Evolutionary conservation across 148 eudicot genomes (phyloP).

Genomic region (Nepenthes mirabilis): DNA sequence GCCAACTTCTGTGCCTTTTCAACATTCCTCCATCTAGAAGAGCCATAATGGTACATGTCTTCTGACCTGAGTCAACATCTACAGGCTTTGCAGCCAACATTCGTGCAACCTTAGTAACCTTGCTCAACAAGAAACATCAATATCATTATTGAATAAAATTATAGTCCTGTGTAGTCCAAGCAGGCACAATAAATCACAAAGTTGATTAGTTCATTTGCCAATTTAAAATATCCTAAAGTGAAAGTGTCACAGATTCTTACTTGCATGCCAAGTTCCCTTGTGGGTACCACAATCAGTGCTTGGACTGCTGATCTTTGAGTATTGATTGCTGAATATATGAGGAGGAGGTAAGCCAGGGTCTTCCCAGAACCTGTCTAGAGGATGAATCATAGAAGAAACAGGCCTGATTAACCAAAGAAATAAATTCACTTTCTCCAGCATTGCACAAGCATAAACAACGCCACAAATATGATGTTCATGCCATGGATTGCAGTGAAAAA

Average conservation of each 20-base stretch:
- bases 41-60: constrained; percentile 77
- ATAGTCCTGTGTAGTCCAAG: not conserved
- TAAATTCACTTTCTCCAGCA: no score
- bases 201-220: not conserved
- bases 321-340: constrained; percentile 56
- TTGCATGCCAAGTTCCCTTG: constrained; percentile 96
- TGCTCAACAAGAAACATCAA: constrained; percentile 14
- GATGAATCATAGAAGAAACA: constrained; percentile 9
- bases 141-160: constrained; percentile 6
- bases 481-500: no score
- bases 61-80: constrained; percentile 29
- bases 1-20: constrained; percentile 84
- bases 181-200: not conserved
- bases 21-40: constrained; percentile 92
- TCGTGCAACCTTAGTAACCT: constrained; percentile 91
- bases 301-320: constrained; percentile 63
- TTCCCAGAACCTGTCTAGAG: constrained; percentile 97
- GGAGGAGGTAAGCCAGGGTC: constrained; percentile 81
- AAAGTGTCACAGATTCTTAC: constrained; percentile 23
- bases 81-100: constrained; percentile 49
- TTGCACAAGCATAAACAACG: no score
- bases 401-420: constrained; percentile 3
- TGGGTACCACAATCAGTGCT: constrained; percentile 90
- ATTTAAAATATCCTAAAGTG: not conserved
- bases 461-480: no score